A percentile compares a stretch with the other conserved stretches of the same genome.
phyloP scores from a whole-genome alignment of 1,139 yeast genomes.

The Suhomyces panamericanus region DNA sequence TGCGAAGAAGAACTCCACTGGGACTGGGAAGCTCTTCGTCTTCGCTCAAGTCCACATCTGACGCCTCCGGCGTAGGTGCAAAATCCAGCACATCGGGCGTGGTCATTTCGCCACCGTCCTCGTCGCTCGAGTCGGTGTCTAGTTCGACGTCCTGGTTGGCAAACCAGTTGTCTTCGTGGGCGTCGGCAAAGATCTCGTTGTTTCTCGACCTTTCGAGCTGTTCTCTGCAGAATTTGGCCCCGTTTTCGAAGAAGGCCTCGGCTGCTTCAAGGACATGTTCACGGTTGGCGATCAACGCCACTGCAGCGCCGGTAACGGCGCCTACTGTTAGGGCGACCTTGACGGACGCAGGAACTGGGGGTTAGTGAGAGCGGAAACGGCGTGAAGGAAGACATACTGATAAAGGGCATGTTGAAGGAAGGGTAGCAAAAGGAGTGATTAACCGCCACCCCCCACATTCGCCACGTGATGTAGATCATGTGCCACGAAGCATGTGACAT shows the following conservation, averaged over 20 bases:
- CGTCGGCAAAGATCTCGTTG: conserved; percentile 29
- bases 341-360: conserved; percentile 38
- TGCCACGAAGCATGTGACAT: background rate
- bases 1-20: background rate
- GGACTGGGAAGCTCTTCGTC: background rate
- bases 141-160: conserved; percentile 11
- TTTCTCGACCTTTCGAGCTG: conserved; percentile 26
- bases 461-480: background rate
- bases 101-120: conserved; percentile 1
- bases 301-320: conserved; percentile 40
- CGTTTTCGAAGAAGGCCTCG: conserved; percentile 33
- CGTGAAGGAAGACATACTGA: conserved; percentile 14
- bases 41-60: background rate
- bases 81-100: background rate
- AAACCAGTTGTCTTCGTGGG: conserved; percentile 28
- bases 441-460: background rate
- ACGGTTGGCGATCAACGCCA: conserved; percentile 36
- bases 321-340: conserved; percentile 44
- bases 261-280: conserved; percentile 37
- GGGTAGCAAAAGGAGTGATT: background rate
- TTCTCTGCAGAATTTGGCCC: conserved; percentile 38
- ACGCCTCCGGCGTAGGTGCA: background rate
- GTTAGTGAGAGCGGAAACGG: conserved; percentile 13
- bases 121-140: conserved; percentile 7
- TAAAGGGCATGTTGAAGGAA: conserved; percentile 16